phyloP scores from a whole-genome alignment of 78 protist species.

The Cavenderia fasciculata region DNA sequence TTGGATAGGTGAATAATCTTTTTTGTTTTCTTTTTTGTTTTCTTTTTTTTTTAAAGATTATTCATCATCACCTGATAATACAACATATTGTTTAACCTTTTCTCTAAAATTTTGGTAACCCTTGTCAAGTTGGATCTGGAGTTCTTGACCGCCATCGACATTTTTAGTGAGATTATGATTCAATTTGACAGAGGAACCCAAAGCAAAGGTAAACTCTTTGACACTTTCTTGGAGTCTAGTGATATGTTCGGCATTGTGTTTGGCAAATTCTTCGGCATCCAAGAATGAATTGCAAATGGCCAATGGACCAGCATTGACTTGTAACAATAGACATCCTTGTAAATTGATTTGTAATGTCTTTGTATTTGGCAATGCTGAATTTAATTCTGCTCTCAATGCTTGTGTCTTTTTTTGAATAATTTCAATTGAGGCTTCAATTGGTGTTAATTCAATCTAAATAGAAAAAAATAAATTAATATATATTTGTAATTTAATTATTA shows the following conservation, averaged over 20 bases:
- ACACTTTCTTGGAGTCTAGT: constrained; percentile 9
- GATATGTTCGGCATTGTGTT: constrained; percentile 60
- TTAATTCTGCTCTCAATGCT: constrained; percentile 25
- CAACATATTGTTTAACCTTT: constrained; percentile 30
- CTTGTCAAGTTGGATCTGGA: constrained; percentile 16
- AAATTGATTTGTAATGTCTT: constrained; percentile 76
- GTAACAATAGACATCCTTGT: constrained; percentile 60
- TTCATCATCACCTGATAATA: background rate
- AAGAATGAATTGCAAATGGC: constrained; percentile 65
- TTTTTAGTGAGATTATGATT: constrained; percentile 16
- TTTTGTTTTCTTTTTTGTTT: too few species aligned
- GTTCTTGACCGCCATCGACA: constrained; percentile 5
- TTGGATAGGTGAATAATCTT: too few species aligned
- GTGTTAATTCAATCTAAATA: constrained; percentile 50
- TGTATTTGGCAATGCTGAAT: constrained; percentile 23
- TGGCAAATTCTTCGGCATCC: constrained; percentile 2
- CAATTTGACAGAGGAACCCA: constrained; percentile 34
- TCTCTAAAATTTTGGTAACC: constrained; percentile 42
- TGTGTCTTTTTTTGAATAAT: constrained; percentile 44
- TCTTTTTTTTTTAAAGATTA: too few species aligned
- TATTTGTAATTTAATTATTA: background rate
- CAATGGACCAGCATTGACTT: constrained; percentile 84
- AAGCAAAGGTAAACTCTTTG: constrained; percentile 14
- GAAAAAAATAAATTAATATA: background rate
- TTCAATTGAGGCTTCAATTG: constrained; percentile 76